Evolutionary conservation across 495 filamentous ascomycete genomes (phyloP).

Genomic region (Venustampulla echinocandica): DNA sequence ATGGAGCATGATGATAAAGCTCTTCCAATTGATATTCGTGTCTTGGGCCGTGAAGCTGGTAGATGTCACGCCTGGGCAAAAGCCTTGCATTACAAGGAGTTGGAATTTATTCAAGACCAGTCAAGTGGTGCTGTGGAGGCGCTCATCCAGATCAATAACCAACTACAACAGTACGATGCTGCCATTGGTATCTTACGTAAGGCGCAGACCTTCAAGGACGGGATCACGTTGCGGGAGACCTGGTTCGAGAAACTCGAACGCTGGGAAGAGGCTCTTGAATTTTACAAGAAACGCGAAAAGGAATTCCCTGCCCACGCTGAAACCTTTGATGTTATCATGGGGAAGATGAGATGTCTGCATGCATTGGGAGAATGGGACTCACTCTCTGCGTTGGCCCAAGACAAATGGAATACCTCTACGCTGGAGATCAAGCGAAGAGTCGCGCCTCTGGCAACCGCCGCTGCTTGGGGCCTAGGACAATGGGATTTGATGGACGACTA

Average conservation of each 20-base stretch:
- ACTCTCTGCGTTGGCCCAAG: conserved; percentile 75
- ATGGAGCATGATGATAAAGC: conserved; percentile 99
- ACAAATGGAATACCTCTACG: conserved; percentile 83
- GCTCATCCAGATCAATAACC: conserved; percentile 96
- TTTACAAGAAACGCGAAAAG: conserved; percentile 66
- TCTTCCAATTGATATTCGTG: conserved; percentile 91
- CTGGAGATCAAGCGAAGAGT: conserved; percentile 78
- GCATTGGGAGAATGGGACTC: conserved; percentile 96
- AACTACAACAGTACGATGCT: conserved; percentile 93
- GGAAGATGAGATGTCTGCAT: conserved; percentile 98
- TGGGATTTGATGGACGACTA: conserved; percentile 99
- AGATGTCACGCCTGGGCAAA: conserved; percentile 98
- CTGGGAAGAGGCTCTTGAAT: conserved; percentile 94
- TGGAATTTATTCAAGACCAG: conserved; percentile 96
- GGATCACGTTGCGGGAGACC: conserved; percentile 82
- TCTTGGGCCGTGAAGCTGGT: conserved; percentile 82
- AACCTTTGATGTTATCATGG: conserved; percentile 88
- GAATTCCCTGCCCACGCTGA: conserved; percentile 57
- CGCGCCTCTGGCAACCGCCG: conserved; percentile 85
- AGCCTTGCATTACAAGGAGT: conserved; percentile 95
- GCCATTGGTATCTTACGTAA: conserved; percentile 94
- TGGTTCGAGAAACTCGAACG: conserved; percentile 98
- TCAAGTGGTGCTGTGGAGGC: conserved; percentile 94
- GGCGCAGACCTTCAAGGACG: conserved; percentile 88
- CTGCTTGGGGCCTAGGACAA: conserved; percentile 93